A percentile compares a stretch with the other conserved stretches of the same genome.
phyloP scores from a whole-genome alignment of 352 stramenopile species.

The Discostella stelligera region DNA sequence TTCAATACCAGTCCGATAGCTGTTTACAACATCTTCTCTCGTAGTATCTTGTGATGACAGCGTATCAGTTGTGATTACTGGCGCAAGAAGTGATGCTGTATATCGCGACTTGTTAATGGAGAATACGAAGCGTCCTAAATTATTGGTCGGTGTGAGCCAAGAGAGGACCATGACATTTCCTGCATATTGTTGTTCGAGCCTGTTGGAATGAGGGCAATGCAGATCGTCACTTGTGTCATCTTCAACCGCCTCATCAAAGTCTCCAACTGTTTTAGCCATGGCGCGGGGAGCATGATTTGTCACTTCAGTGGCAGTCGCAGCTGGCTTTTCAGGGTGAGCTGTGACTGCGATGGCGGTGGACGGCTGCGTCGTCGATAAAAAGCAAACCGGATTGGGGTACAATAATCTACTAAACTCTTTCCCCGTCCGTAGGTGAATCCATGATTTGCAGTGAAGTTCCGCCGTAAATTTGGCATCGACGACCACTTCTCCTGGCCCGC shows the following conservation, averaged over 20 bases:
- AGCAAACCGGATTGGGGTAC: constrained; percentile 74
- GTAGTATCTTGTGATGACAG: not conserved
- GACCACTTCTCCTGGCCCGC: not conserved
- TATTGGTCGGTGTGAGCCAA: constrained; percentile 70
- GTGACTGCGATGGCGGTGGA: not conserved
- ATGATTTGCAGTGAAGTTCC: constrained; percentile 12
- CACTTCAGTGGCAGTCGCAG: not conserved
- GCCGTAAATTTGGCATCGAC: not conserved
- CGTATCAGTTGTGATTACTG: constrained; percentile 6
- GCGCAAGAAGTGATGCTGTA: constrained; percentile 31
- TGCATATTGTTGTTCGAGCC: not conserved
- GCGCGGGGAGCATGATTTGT: no score
- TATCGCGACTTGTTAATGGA: constrained; percentile 60
- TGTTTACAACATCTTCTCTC: not conserved
- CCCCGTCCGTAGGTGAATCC: constrained; percentile 42
- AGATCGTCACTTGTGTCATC: not conserved
- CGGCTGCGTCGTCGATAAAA: constrained; percentile 39
- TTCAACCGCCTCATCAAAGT: no score
- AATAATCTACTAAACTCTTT: constrained; percentile 69
- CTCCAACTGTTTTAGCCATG: no score
- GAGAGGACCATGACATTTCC: constrained; percentile 60
- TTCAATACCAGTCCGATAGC: constrained; percentile 19
- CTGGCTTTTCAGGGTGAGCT: not conserved
- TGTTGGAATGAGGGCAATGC: not conserved
- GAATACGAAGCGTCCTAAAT: constrained; percentile 59